phyloP scores from a whole-genome alignment of 2,329 filamentous ascomycete species.

The Nectriaceae sp. region DNA sequence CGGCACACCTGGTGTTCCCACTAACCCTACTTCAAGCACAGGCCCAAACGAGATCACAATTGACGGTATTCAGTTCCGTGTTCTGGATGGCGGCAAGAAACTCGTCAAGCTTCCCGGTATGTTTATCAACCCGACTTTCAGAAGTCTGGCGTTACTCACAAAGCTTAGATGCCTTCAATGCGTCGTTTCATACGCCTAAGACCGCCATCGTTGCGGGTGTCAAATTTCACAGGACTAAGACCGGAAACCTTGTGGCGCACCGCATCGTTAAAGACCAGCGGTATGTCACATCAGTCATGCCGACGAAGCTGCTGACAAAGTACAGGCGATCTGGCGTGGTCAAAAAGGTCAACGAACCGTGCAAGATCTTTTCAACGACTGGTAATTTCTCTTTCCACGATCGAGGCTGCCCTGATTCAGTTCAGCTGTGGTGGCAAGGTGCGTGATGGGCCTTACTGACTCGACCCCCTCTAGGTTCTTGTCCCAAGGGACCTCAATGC shows the following conservation, averaged over 20 bases:
- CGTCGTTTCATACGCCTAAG: conserved; percentile 72
- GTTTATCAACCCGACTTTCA: conserved; percentile 8
- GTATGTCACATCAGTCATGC: conserved; percentile 52
- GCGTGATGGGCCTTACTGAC: conserved; percentile 50
- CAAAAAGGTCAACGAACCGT: conserved; percentile 72
- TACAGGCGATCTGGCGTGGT: conserved; percentile 52
- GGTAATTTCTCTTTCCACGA: conserved; percentile 58
- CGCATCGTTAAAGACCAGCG: conserved; percentile 74
- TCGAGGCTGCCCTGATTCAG: conserved; percentile 20
- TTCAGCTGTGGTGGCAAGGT: conserved; percentile 32
- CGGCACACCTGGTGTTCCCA: conserved; percentile 14
- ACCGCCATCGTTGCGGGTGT: conserved; percentile 72
- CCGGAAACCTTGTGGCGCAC: conserved; percentile 81
- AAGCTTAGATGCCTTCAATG: conserved; percentile 56
- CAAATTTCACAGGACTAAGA: conserved; percentile 82
- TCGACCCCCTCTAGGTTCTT: conserved; percentile 66
- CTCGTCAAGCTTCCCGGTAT: conserved; percentile 72
- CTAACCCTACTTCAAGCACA: conserved; percentile 22
- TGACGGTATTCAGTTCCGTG: conserved; percentile 71
- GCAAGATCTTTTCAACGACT: conserved; percentile 70
- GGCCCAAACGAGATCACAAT: conserved; percentile 64
- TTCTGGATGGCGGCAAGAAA: conserved; percentile 80
- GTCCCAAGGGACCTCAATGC: conserved; percentile 78
- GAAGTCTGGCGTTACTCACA: conserved; percentile 27
- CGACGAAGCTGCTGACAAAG: conserved; percentile 39